Evolutionary conservation across 2,329 filamentous ascomycete genomes (phyloP), one percentile per base, ranked within the genome.

Genomic region (Fusarium chaquense): DNA sequence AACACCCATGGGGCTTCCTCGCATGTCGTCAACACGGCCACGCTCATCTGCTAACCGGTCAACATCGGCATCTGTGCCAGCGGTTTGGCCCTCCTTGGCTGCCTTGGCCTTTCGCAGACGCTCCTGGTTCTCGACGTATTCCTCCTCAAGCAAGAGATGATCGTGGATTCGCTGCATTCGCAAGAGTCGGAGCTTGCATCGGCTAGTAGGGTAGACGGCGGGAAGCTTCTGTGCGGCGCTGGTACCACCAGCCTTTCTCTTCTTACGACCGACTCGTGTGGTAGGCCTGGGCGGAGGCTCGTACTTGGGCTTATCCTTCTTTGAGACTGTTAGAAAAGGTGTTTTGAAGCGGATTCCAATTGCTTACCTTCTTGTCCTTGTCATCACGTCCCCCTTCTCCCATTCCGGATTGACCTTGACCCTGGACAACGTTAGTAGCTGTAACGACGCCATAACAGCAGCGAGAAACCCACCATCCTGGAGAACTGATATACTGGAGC

Each of bases 241-340:
- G 69, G 93, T 94, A 55, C 96, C 96, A 64, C 92, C 94, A 51
- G 90, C 89, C 90, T 93, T 98, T 88, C 94, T 95, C 92, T 99
- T 99, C 91, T 97, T 98, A 78, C 95, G 93, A 66, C 96, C 96
- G 80, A 99, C 91, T 80, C 96, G 93, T 73, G 96, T 98, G 68
- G 96, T 99, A 69, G 96, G 96, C 78, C 95, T 91, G 81, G 96
- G 96, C 74, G 96, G 96, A 71, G 96, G 96, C 83, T 99, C 96
- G 86, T 99, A 99, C 92, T 97, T 98, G 79, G 96, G 96, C 91
- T 99, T 99, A 70, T 99, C 95, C 88, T 99, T 98, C 95, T 97
- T 77, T 75, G 38, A 28, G 46, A 62, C 4, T 55, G 62, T 80
- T 67, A 78, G 69, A 46, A 6, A 16, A 24, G 7, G 16, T 20